Conservation (phyloP, 2,329 filamentous ascomycete species). For the Lomentospora prolificans region DNA sequence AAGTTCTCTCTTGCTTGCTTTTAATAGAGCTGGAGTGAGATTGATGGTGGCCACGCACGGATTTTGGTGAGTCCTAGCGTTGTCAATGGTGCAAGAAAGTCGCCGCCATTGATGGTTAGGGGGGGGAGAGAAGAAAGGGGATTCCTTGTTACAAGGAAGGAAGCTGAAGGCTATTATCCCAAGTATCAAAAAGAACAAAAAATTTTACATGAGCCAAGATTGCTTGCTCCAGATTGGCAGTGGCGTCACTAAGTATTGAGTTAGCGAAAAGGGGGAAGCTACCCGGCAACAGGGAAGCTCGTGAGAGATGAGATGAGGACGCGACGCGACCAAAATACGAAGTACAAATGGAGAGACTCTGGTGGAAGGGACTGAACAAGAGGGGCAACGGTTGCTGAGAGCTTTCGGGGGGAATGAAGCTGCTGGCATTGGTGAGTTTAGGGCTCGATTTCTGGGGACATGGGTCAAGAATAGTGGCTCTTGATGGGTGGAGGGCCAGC, state of each 20-base stretch:
- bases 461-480: too few species aligned
- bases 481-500: too few species aligned
- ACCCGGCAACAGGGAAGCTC: not conserved
- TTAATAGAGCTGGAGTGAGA: not conserved
- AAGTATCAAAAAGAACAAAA: too few species aligned
- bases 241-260: not conserved
- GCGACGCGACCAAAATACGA: not conserved
- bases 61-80: slow-evolving; percentile 2
- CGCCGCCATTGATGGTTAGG: not conserved
- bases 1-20: not conserved
- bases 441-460: too few species aligned
- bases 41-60: not conserved
- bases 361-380: not conserved
- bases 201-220: too few species aligned
- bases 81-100: not conserved
- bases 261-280: not conserved
- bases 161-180: too few species aligned
- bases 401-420: not conserved
- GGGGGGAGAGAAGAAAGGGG: not conserved
- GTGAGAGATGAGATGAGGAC: not conserved
- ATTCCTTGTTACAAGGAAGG: too few species aligned
- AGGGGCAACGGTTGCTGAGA: too few species aligned
- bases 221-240: not conserved
- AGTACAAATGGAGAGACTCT: not conserved
- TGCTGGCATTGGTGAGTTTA: too few species aligned